These are phyloP conservation scores for Naegleria gruberi DNA, from an alignment of 208 protist species.

Conservation along the genomic window DNA sequence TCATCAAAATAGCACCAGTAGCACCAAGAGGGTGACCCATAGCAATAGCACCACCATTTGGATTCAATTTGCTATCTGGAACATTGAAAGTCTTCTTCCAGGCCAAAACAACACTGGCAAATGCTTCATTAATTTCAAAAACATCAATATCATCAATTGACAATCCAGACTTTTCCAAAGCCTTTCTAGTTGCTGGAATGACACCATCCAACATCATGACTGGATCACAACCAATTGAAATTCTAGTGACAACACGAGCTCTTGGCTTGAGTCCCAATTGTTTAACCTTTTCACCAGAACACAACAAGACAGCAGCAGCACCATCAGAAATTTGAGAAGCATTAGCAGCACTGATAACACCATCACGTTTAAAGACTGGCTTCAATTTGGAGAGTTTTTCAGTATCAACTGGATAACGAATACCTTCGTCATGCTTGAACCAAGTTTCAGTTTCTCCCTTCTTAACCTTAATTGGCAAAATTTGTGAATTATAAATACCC, in stretches of 20 bases:
- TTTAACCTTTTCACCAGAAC: constrained; percentile 34
- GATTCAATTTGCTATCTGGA: constrained; percentile 39
- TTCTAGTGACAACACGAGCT: constrained; percentile 33
- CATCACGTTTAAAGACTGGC: neutral
- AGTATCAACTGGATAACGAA: neutral
- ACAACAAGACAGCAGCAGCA: neutral
- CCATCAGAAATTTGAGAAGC: constrained; percentile 13
- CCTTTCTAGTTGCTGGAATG: constrained; percentile 24
- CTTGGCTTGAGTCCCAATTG: constrained; percentile 43
- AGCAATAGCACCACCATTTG: constrained; percentile 53
- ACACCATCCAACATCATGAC: constrained; percentile 42
- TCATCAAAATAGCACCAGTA: constrained; percentile 25
- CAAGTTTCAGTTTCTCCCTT: constrained; percentile 7
- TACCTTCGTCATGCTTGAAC: constrained; percentile 2
- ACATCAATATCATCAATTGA: constrained; percentile 42
- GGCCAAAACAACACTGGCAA: constrained; percentile 35
- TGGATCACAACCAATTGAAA: constrained; percentile 38
- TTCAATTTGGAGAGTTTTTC: neutral
- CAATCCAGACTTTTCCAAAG: constrained; percentile 36
- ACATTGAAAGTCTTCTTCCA: constrained; percentile 34
- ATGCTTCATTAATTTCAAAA: constrained; percentile 57
- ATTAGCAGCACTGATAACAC: neutral
- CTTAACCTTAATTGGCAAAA: constrained; percentile 39
- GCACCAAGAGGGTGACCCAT: constrained; percentile 51
- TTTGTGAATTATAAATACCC: constrained; percentile 44